Conservation (phyloP, 2,329 filamentous ascomycete species). For the Monosporascus sp. region DNA sequence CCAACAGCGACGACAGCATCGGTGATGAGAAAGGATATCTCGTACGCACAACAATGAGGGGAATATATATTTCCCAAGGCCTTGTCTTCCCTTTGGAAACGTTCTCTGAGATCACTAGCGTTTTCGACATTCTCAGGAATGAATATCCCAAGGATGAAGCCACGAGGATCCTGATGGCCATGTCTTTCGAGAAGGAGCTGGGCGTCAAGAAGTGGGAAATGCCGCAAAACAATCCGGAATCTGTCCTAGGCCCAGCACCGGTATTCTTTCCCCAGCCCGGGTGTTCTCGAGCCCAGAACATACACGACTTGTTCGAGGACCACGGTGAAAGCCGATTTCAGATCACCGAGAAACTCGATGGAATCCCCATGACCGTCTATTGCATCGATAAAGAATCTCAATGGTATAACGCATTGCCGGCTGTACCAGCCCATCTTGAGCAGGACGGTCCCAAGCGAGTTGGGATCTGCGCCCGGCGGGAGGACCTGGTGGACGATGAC, state of each 20-base stretch:
- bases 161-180: conserved; percentile 7
- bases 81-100: conserved; percentile 15
- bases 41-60: conserved; percentile 12
- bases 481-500: conserved; percentile 13
- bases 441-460: conserved; percentile 5
- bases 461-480: conserved; percentile 14
- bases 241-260: conserved; percentile 14
- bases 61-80: conserved; percentile 22
- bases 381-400: conserved; percentile 13
- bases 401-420: conserved; percentile 13
- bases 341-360: conserved; percentile 29
- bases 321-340: conserved; percentile 14
- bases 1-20: background rate
- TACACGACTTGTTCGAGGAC: conserved; percentile 9
- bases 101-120: conserved; percentile 14
- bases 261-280: conserved; percentile 22
- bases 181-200: conserved; percentile 19
- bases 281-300: conserved; percentile 22
- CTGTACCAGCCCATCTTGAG: conserved; percentile 4
- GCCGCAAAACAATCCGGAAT: background rate
- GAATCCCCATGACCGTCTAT: conserved; percentile 26
- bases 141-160: conserved; percentile 8
- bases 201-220: conserved; percentile 24
- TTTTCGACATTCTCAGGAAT: conserved; percentile 10
- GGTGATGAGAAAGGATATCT: conserved; percentile 16